These are phyloP conservation scores for Tolypocladium ophioglossoides DNA, from an alignment of 2,329 filamentous ascomycete genomes.

Conservation along the genomic window DNA sequence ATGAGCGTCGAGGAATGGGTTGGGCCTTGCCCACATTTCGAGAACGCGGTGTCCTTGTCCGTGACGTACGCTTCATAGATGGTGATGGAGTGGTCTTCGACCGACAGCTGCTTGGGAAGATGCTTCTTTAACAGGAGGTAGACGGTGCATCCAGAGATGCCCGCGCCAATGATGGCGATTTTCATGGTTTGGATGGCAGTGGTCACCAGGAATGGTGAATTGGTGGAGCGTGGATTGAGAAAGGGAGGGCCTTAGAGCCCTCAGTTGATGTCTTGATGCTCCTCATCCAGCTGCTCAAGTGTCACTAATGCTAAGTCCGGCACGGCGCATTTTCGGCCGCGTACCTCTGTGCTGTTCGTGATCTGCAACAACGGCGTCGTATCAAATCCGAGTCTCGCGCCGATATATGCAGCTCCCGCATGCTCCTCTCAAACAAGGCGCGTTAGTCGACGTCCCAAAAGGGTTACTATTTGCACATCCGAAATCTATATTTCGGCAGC, in stretches of 20 bases:
- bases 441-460: no score
- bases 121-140: slow-evolving; percentile 14
- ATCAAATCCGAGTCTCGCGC: neutral
- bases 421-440: neutral
- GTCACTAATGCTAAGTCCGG: neutral
- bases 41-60: slow-evolving; percentile 6
- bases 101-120: slow-evolving; percentile 3
- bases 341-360: neutral
- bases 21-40: slow-evolving; percentile 8
- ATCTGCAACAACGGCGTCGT: neutral
- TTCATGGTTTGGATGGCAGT: slow-evolving; percentile 8
- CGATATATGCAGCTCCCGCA: neutral
- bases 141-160: slow-evolving; percentile 12
- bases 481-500: no score
- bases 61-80: slow-evolving; percentile 15
- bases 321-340: neutral
- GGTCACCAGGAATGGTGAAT: neutral
- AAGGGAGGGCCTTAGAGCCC: neutral
- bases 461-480: no score
- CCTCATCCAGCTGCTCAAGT: neutral
- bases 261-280: neutral
- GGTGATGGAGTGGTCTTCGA: slow-evolving; percentile 8
- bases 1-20: slow-evolving; percentile 13
- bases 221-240: neutral
- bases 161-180: slow-evolving; percentile 14